phyloP scores from a whole-genome alignment of 306 rosid genomes.

The Myrica gale region DNA sequence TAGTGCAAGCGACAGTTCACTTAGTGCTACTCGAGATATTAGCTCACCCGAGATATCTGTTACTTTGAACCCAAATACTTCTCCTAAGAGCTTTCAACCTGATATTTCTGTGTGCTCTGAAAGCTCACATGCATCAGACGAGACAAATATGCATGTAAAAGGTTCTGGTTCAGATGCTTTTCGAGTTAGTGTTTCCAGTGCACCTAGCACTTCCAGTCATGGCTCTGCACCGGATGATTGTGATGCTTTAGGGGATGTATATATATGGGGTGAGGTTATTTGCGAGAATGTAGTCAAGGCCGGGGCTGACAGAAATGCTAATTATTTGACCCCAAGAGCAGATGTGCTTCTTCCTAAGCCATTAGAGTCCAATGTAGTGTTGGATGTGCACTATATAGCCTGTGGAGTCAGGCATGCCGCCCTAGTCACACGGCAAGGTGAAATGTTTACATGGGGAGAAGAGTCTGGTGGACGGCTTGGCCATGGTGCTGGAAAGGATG shows the following conservation, averaged over 20 bases:
- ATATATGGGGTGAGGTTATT: conserved; percentile 93
- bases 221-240: conserved; percentile 95
- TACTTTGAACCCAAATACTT: conserved; percentile 49
- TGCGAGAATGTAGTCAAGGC: conserved; percentile 68
- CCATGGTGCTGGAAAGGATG: conserved; percentile 90
- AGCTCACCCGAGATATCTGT: conserved; percentile 74
- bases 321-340: conserved; percentile 55
- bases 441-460: conserved; percentile 96
- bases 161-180: conserved; percentile 92
- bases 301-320: conserved; percentile 63
- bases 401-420: conserved; percentile 95
- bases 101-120: conserved; percentile 54
- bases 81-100: conserved; percentile 54
- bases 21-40: conserved; percentile 56
- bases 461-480: conserved; percentile 99
- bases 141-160: conserved; percentile 86
- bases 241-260: conserved; percentile 94
- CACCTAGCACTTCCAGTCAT: conserved; percentile 97
- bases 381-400: conserved; percentile 86
- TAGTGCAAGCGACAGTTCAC: conserved; percentile 77
- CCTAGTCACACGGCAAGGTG: conserved; percentile 95
- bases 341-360: conserved; percentile 94
- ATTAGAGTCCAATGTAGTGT: conserved; percentile 76
- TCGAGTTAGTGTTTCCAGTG: conserved; percentile 98
- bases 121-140: conserved; percentile 76